phyloP scores from a whole-genome alignment of 306 rosid genomes.

The Ormosia emarginata region DNA sequence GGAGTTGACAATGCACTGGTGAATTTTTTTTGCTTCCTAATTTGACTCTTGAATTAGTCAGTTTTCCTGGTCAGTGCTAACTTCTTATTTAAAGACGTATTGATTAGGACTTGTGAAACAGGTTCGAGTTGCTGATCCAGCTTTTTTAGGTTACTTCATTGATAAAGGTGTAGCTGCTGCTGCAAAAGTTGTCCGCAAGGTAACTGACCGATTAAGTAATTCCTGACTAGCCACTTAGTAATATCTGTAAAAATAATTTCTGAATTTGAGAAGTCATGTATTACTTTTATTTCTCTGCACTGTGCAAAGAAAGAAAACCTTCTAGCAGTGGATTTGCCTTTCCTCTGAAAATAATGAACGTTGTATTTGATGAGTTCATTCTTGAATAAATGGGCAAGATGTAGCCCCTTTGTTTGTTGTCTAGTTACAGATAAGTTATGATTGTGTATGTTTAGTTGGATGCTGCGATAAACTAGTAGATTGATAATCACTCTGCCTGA shows the following conservation, averaged over 20 bases:
- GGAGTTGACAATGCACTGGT: conserved; percentile 98
- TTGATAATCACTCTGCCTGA: not conserved
- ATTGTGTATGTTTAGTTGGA: not conserved
- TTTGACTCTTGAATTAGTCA: conserved; percentile 9
- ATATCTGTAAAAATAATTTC: not conserved
- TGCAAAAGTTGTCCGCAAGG: conserved; percentile 98
- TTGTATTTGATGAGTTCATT: not conserved
- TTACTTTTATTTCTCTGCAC: not conserved
- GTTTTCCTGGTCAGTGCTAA: not conserved
- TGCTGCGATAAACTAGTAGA: not conserved
- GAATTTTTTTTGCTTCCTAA: conserved; percentile 26
- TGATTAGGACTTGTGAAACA: conserved; percentile 49
- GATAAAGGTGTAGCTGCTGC: conserved; percentile 95
- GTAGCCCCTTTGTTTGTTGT: not conserved
- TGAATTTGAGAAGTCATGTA: conserved; percentile 7
- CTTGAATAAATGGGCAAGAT: not conserved
- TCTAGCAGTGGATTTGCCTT: not conserved
- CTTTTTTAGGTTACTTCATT: conserved; percentile 89
- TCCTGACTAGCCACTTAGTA: not conserved
- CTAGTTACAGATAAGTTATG: not conserved
- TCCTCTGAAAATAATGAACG: not conserved
- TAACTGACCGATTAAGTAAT: conserved; percentile 25
- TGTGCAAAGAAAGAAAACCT: conserved; percentile 3
- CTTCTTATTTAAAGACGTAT: conserved; percentile 22
- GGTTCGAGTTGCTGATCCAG: conserved; percentile 98